Evolutionary conservation across 176 grass and related monocot species (phyloP), one percentile per base, ranked within the genome.

Genomic region (maize (Zea mays)): DNA sequence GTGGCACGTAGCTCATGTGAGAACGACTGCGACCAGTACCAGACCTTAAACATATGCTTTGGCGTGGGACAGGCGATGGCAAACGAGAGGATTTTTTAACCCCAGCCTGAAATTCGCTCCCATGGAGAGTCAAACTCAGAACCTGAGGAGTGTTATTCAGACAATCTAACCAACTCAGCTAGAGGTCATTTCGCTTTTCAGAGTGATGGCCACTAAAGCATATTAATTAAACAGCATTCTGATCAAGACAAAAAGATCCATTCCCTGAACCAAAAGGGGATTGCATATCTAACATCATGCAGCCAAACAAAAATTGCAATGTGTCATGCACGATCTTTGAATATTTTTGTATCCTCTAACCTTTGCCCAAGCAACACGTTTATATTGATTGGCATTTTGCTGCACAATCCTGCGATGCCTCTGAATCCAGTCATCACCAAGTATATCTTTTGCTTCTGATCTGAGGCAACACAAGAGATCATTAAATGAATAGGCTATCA

Each of bases 401-500:
- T 98, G 95, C 10, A 98, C 95, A 72, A 90, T 98, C 78, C 95
- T 92, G 47, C 95, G 87, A 74, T 98, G 95, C 66, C 89, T 98
- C 74, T 98, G 95, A 84, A 98, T 85, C 95, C 95, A 98, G 65
- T 98, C 89, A 85, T 98, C 95, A 73, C 95, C 95, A 64, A 98
- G 84, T 86, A 98, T 88, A 86, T 98, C 95, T 48, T 98, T 98
- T 42, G 91, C 95, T 92, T 94, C 95, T 83, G 95, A 98, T 85
- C 95, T 98, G 78, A 80, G 57, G 17, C 12, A 76, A 65, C 60
- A 78, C 13, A 83, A 21, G 1, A 62, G 14, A 64, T 58, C 33
- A 35, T 36, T 50, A 44, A 63, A 69, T 79, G 33, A 73, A 39
- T 67, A 71, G 3, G 35, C 51, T 38, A 52, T 72, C n/a, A 38